These are phyloP conservation scores for Globisporangium irregulare DNA, from an alignment of 352 stramenopile species.

Conservation along the genomic window DNA sequence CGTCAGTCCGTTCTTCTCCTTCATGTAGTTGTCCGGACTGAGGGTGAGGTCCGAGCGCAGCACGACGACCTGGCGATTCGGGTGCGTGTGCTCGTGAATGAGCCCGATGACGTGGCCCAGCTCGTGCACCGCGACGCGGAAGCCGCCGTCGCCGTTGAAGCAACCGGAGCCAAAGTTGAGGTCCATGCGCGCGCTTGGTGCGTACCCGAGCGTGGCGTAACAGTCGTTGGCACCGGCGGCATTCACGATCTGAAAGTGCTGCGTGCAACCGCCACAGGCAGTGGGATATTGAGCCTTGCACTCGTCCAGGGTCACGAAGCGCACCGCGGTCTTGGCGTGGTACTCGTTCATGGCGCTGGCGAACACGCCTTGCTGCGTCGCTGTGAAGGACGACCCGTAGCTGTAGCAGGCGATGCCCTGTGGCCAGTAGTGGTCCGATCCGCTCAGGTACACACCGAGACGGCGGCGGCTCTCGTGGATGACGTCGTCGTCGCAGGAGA, in stretches of 20 bases:
- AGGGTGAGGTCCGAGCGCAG: constrained; percentile 39
- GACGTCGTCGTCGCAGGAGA: constrained; percentile 29
- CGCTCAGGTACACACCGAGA: constrained; percentile 36
- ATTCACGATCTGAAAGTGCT: constrained; percentile 35
- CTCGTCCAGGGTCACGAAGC: constrained; percentile 32
- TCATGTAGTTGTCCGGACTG: constrained; percentile 51
- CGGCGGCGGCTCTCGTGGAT: constrained; percentile 38
- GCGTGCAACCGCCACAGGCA: constrained; percentile 38
- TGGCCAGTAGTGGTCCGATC: constrained; percentile 32
- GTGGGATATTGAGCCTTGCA: constrained; percentile 27
- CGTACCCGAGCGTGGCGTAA: constrained; percentile 43
- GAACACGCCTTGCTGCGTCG: constrained; percentile 33
- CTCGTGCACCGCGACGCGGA: constrained; percentile 39
- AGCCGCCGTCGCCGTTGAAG: constrained; percentile 40
- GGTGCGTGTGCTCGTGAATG: constrained; percentile 50
- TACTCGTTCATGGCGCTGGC: constrained; percentile 34
- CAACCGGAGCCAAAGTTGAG: constrained; percentile 42
- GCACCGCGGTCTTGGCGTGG: constrained; percentile 29
- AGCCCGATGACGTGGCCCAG: constrained; percentile 41
- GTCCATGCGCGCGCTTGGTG: constrained; percentile 31
- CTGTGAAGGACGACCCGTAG: constrained; percentile 27
- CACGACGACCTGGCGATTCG: constrained; percentile 39
- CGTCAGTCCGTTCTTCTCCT: constrained; percentile 23
- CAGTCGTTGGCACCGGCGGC: constrained; percentile 26
- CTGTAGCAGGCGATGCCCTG: constrained; percentile 38